Conservation (phyloP, 768 basidiomycete genomes). For the Pisolithus albus region DNA sequence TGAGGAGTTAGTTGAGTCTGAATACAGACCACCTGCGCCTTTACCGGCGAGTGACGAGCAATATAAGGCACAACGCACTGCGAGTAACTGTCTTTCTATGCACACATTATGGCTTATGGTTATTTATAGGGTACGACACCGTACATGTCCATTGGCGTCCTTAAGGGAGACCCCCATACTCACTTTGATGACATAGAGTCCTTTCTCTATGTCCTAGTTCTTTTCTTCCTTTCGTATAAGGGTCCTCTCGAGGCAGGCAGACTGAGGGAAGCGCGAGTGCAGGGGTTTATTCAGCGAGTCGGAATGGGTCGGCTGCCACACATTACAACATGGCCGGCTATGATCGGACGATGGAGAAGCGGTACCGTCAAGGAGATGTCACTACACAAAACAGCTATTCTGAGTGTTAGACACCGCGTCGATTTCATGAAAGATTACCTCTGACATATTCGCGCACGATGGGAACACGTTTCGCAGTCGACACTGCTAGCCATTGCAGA, state of each 20-base stretch:
- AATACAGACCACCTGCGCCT: too few relatives aligned
- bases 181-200: constrained; percentile 12
- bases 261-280: neutral
- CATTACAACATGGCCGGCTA: constrained; percentile 2
- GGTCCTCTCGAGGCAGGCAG: neutral
- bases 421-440: too few relatives aligned
- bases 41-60: too few relatives aligned
- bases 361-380: neutral
- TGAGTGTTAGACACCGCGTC: too few relatives aligned
- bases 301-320: too few relatives aligned
- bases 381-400: too few relatives aligned
- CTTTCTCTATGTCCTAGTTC: constrained; percentile 10
- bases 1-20: too few relatives aligned
- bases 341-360: neutral
- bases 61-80: too few relatives aligned
- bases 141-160: constrained; percentile 10
- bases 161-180: neutral
- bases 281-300: neutral
- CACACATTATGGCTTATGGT: neutral
- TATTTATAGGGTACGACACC: constrained; percentile 2
- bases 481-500: too few relatives aligned
- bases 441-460: too few relatives aligned
- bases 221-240: constrained; percentile 11
- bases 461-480: too few relatives aligned
- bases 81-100: too few relatives aligned